Base-by-base conservation (phyloP, 1,284 basidiomycete genomes). In the Ustilago crameri region DNA sequence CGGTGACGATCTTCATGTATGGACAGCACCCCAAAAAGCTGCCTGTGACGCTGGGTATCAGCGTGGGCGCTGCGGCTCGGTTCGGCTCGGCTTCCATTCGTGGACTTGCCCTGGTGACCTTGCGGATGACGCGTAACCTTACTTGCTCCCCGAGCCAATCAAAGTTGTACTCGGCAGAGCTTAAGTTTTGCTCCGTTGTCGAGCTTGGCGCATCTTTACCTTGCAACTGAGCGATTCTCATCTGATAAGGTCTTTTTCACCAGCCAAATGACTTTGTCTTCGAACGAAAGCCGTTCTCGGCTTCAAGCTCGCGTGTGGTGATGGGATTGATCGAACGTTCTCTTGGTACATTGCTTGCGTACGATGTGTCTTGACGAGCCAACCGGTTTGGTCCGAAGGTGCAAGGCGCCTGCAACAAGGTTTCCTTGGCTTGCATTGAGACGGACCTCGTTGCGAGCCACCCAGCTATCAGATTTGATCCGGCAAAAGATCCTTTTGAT, bases 211-310 rank as follows among this genome's bases (percentile, higher is more conserved):
- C 35, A 37, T 37, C 9, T 34, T 15, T 34, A 15, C 8, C 9
- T 15, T 9, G 9, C 32, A 34, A 34, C 32, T 34, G 35, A 7
- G 20, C 32, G 40, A 10, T 30, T 52, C 50, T 17, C 26, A 56
- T 56, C 54, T 56, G 54, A 56, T 56, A 50, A 56, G 54, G 49
- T 56, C 46, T 1, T 5, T 34, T 12, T n/a, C 27, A 22, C 2
- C 26, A 26, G 14, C 30, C 30, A 23, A 22, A 40, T 9, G 23
- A 9, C 41, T n/a, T n/a, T n/a, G n/a, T n/a, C n/a, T n/a, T n/a
- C n/a, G n/a, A n/a, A 30, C 5, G 30, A 30, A 30, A 30, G 7
- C 12, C 30, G 7, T 30, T 30, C 30, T 30, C 12, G 30, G 30
- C 30, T 12, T 30, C 30, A 7, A 30, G 30, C 30, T 5, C 12